Base-by-base conservation (phyloP, 805 yeast species). In the Suhomyces faveliae region DNA sequence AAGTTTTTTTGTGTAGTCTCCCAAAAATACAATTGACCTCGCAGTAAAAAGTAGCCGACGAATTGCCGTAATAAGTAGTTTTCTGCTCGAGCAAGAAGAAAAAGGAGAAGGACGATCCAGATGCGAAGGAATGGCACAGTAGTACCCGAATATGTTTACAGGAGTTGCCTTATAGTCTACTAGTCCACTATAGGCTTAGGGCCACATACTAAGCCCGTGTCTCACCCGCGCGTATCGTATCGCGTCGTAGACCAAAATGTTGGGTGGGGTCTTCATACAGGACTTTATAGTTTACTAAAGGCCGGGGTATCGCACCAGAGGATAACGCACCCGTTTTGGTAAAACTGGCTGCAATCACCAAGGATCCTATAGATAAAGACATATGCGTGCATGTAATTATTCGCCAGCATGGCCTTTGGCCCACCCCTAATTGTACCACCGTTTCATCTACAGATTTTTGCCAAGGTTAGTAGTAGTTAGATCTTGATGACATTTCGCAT, bases 1-100 rank as follows among this genome's bases (percentile, higher is more conserved):
- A 43, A 37, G 44, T 42, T 42, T 42, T 42, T 42, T 30, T 42
- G 44, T 29, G 44, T 24, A 22, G 29, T 35, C 46, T 24, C 46
- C 40, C 33, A 35, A 35, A 43, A 43, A 43, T 13, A 6, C 30
- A 15, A n/a, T 21, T 19, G 22, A 35, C 42, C 47, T 44, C 47
- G 40, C 23, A 30, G 19, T 23, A 13, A 23, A 15, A 35, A 23
- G n/a, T 23, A 35, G 46, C 46, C 46, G 46, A 33, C 40, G 19
- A 43, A 33, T 43, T 43, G 17, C 46, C 46, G 33, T 11, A 43
- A 43, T n/a, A 8, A 33, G 46, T 15, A 24, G 37, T 38, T 38
- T 21, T 21, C 22, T 11, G 23, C 27, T 15, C 41, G 25, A 7
- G 10, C 24, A 11, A 27, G 15, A n/a, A n/a, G n/a, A 27, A 5